Evolutionary conservation across 2,329 filamentous ascomycete species (phyloP), one percentile per base, ranked within the genome.

Genomic region (Aspergillus fijiensis): DNA sequence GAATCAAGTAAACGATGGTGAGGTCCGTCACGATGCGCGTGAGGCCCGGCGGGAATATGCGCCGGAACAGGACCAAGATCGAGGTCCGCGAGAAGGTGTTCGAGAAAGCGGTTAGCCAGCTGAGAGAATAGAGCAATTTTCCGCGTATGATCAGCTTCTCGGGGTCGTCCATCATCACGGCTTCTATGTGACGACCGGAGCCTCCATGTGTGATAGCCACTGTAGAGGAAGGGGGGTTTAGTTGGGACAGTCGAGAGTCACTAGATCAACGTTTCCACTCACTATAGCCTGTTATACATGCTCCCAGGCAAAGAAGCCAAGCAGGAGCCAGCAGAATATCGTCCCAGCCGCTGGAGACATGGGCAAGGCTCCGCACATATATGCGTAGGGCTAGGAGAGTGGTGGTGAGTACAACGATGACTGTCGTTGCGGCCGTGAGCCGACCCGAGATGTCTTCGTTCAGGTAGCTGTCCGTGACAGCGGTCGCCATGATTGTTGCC

Each of bases 11-110:
- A 7, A 45, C 21, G 9, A 45, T 53, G 19, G 42, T 23, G 23
- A 53, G 51, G 21, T 16, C 33, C 19, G 51, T 53, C 12, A 25
- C 35, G n/a, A n/a, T 53, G 10, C 51, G 51, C 16, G 51, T 14
- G 10, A 53, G 7, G 33, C 51, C 31, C 5, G 51, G 51, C 1
- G 51, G 35, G 21, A 53, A 53, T n/a, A 53, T 53, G 3, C 25
- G 35, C 9, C 23, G 42, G 33, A 53, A 42, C 9, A 53, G 33
- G 12, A 53, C 33, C n/a, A 53, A 19, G 51, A 53, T 31, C 1
- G 51, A 39, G 3, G 42, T 16, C 31, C 51, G 51, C 7, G 51
- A 53, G 51, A 53, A 53, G 51, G 23, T 42, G 19, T 53, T 53
- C 5, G 33, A 45, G 51, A 35, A 53, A 16, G 33, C 33, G 16